Evolutionary conservation across 257 asterid species (phyloP).

Genomic region (Solanum dulcamara): DNA sequence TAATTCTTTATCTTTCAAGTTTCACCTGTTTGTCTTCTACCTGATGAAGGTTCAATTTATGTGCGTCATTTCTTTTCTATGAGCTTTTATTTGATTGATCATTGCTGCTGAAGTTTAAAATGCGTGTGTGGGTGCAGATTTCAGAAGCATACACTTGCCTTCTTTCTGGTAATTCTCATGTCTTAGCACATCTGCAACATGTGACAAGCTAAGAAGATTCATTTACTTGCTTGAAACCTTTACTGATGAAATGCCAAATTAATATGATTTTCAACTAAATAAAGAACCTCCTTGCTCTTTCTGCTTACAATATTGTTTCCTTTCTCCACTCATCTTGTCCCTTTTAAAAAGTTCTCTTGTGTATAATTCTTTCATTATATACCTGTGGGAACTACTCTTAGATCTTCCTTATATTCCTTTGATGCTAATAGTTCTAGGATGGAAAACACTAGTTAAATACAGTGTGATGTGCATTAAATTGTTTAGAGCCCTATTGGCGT

Average conservation of each 20-base stretch:
- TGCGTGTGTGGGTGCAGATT: conserved; percentile 26
- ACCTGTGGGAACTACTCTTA: not conserved
- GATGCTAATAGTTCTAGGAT: not conserved
- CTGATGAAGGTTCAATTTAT: not conserved
- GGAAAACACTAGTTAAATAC: not conserved
- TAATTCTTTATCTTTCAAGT: not conserved
- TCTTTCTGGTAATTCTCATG: conserved; percentile 27
- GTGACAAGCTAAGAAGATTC: not conserved
- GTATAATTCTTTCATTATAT: not conserved
- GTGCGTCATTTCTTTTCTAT: not conserved
- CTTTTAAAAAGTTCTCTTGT: not conserved
- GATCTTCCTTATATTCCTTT: not conserved
- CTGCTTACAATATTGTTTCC: not conserved
- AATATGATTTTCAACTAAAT: not conserved
- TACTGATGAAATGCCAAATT: not conserved
- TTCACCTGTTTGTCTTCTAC: not conserved
- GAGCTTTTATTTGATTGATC: not conserved
- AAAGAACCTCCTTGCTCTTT: not conserved
- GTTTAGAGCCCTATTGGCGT: not conserved
- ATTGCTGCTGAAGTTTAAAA: not conserved
- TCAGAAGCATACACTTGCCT: conserved; percentile 58
- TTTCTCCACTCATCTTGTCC: not conserved
- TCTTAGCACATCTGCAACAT: not conserved
- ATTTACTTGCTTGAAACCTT: not conserved
- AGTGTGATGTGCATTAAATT: not conserved